Evolutionary conservation across 116 monocot species (phyloP), one percentile per base, ranked within the genome.

Genomic region (Dioscorea cayenensis): DNA sequence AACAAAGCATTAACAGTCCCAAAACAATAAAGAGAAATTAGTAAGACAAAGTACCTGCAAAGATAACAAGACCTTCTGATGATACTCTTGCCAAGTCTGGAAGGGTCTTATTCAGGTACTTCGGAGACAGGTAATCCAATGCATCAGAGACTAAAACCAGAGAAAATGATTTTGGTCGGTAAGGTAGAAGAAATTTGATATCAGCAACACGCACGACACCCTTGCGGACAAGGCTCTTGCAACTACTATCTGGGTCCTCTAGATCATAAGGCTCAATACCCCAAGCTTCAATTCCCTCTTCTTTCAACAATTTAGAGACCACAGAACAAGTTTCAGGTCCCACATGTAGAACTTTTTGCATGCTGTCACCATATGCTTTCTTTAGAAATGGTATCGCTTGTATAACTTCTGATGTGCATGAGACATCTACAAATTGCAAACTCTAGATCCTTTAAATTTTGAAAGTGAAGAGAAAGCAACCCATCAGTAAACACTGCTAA

Each of bases 231-330:
- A 92, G 87, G 71, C 74, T 85, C 77, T 77, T 92, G 91, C 91
- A 92, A 58, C 66, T 66, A 75, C 66, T 79, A 36, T 92, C 88
- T 60, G 85, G 78, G 70, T 88, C 91, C 52, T 92, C 91, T 63
- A 88, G 43, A 50, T 92, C 91, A 68, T 92, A 92, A 49, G 91
- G 91, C 28, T 92, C 91, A 43, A 92, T 67, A 51, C 91, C 91
- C 88, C 85, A 92, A 28, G 81, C 76, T 67, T 92, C 85, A 49
- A 68, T 77, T 28, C 75, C 79, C 52, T 85, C 84, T 75, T 92
- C 88, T 70, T 92, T 84, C 68, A 81, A 78, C 43, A 92, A 79
- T 35, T 74, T 72, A 28, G 83, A 88, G 77, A 92, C 83, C 62
- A 92, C 85, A 2, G 88, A 74, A 79, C 91, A 92, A 23, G 88